Evolutionary conservation across 441 rosid genomes (phyloP).

Genomic region (Corymbia citriodora): DNA sequence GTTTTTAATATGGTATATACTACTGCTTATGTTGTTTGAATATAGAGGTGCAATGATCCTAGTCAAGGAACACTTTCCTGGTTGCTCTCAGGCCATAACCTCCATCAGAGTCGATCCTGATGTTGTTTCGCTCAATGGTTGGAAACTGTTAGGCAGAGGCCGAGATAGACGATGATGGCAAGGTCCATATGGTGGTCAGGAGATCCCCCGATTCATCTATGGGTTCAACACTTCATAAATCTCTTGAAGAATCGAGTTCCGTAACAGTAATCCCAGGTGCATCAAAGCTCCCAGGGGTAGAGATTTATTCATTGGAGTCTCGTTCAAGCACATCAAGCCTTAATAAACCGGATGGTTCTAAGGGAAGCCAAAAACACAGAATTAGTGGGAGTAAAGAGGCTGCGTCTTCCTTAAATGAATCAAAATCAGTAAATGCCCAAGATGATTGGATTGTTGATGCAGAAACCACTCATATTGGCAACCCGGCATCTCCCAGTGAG

Average conservation of each 20-base stretch:
- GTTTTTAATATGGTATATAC: not conserved
- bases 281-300: not conserved
- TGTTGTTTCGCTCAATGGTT: not conserved
- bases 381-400: not conserved
- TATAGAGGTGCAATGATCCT: conserved; percentile 1
- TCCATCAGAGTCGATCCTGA: not conserved
- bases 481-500: not conserved
- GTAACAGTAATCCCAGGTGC: not conserved
- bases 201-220: not conserved
- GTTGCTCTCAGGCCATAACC: not conserved
- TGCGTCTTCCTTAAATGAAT: not conserved
- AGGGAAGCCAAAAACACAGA: not conserved
- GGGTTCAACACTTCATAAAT: not conserved
- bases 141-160: not conserved
- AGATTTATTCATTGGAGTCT: conserved; percentile 1
- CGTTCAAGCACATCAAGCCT: not conserved
- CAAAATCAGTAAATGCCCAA: not conserved
- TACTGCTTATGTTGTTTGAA: not conserved
- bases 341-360: not conserved
- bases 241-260: not conserved
- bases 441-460: not conserved
- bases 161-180: not conserved
- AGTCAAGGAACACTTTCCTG: not conserved
- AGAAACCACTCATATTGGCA: not conserved
- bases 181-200: not conserved